Percentiles rank a stretch among this genome's conserved stretches.
These are phyloP conservation scores for Patellaria atrata DNA, from an alignment of 495 filamentous ascomycete genomes.

Conservation along the genomic window DNA sequence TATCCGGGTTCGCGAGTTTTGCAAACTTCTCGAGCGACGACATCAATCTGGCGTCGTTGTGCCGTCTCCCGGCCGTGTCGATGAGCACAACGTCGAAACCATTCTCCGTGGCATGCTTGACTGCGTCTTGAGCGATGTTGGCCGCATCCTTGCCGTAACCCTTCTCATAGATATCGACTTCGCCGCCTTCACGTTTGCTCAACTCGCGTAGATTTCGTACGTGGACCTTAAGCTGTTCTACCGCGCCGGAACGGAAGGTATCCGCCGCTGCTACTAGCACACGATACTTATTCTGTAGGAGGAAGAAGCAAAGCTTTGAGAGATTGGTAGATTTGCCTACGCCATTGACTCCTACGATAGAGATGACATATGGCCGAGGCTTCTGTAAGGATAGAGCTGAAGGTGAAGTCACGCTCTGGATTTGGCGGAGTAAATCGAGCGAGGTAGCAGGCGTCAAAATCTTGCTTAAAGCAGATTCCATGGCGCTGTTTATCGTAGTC, in stretches of 20 bases:
- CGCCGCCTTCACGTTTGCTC: slow-evolving; percentile 61
- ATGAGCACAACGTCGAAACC: slow-evolving; percentile 89
- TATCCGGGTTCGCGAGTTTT: slow-evolving; percentile 87
- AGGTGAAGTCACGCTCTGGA: slow-evolving; percentile 60
- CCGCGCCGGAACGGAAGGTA: slow-evolving; percentile 93
- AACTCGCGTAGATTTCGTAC: slow-evolving; percentile 82
- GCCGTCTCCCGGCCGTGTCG: slow-evolving; percentile 85
- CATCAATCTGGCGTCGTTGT: slow-evolving; percentile 94
- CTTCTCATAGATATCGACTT: slow-evolving; percentile 85
- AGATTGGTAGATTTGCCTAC: slow-evolving; percentile 96
- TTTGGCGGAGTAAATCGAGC: slow-evolving; percentile 84
- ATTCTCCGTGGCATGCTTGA: slow-evolving; percentile 56
- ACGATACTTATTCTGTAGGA: slow-evolving; percentile 89
- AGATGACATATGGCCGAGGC: slow-evolving; percentile 82
- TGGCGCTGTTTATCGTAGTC: slow-evolving; percentile 62
- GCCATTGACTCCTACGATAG: slow-evolving; percentile 94
- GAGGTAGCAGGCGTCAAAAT: slow-evolving; percentile 93
- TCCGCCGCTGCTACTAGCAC: slow-evolving; percentile 94
- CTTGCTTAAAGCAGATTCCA: slow-evolving; percentile 80
- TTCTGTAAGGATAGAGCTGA: slow-evolving; percentile 37
- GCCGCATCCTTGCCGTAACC: slow-evolving; percentile 97
- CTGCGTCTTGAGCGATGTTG: slow-evolving; percentile 85
- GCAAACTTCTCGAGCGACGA: slow-evolving; percentile 91
- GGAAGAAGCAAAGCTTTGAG: slow-evolving; percentile 92
- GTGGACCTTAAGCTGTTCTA: slow-evolving; percentile 92